Base-by-base conservation (phyloP, 2,329 filamentous ascomycete species). In the Verticillium albo-atrum region DNA sequence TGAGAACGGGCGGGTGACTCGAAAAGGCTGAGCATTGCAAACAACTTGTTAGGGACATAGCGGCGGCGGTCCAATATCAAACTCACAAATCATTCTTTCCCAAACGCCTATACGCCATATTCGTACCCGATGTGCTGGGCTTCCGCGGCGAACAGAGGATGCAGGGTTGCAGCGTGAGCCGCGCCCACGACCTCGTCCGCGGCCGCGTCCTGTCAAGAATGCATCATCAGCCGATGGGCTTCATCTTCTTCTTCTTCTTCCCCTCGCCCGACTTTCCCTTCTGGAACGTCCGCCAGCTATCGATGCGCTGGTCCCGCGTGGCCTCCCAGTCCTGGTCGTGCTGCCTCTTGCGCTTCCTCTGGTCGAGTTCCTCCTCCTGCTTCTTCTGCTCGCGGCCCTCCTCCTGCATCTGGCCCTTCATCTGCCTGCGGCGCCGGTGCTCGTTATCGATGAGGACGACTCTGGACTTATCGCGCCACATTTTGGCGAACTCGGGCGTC, bases 241-340 rank as follows among this genome's bases (percentile, higher is more conserved):
- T 87, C 57, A 85, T 90, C 75, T 87, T 84, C 77, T 87, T 88
- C 75, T 83, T 83, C 47, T 74, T 76, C 65, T 71, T 69, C 17
- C 71, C 73, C 20, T 73, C 77, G 51, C 78, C 79, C 23, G 78
- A 80, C 74, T 83, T 87, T 62, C 84, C 85, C 77, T 96, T 95
- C 73, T 95, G 88, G 70, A 96, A 99, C 65, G 92, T 86, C 60
- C 95, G 85, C 95, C 95, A 99, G 74, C 90, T 97, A 65, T 88
- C 91, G 75, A 99, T 98, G 65, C 95, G 84, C 76, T 92, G 85
- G 62, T 99, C 95, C 54, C 95, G 81, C 27, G 90, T 96, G 70
- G 91, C 88, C 79, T 99, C 95, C 95, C 95, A 99, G 63, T 93
- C 90, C 77, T 95, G 87, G 65, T 98, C 92, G 73, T 95, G 91